Percentiles rank a stretch among this genome's conserved stretches.
These are phyloP conservation scores for Isatis tinctoria DNA, from an alignment of 345 rosid species.

Conservation along the genomic window DNA sequence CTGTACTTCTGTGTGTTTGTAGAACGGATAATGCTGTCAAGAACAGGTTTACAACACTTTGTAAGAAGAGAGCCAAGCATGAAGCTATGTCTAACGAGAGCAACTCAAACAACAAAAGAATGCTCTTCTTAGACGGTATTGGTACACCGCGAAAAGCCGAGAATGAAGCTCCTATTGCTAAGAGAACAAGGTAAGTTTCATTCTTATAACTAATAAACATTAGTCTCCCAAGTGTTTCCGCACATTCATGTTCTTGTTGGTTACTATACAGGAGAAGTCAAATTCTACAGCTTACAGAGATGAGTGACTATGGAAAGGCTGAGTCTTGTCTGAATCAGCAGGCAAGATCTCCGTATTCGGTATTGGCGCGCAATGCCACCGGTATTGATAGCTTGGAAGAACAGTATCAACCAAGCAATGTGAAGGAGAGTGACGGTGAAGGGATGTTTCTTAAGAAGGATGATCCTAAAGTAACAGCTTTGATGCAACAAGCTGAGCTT, in stretches of 20 bases:
- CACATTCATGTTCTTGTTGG: background rate
- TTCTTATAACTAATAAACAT: background rate
- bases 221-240: background rate
- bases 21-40: conserved; percentile 99
- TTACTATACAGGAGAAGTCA: conserved; percentile 59
- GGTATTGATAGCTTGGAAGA: conserved; percentile 29
- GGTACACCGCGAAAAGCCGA: conserved; percentile 26
- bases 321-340: conserved; percentile 32
- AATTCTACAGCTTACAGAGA: conserved; percentile 42
- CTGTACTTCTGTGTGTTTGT: conserved; percentile 20
- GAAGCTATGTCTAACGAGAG: conserved; percentile 71
- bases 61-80: conserved; percentile 92
- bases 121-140: conserved; percentile 41
- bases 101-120: conserved; percentile 66
- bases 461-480: conserved; percentile 76
- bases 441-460: conserved; percentile 71
- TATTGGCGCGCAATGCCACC: conserved; percentile 47
- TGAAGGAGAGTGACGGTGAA: conserved; percentile 55
- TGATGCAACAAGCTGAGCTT: conserved; percentile 95
- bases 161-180: conserved; percentile 35
- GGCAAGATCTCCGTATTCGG: conserved; percentile 62
- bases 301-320: conserved; percentile 27
- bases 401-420: conserved; percentile 35
- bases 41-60: conserved; percentile 89
- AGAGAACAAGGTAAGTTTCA: conserved; percentile 48